These are phyloP conservation scores for Chalciporus sphaerocephalus DNA, from an alignment of 768 basidiomycete species.

Conservation along the genomic window DNA sequence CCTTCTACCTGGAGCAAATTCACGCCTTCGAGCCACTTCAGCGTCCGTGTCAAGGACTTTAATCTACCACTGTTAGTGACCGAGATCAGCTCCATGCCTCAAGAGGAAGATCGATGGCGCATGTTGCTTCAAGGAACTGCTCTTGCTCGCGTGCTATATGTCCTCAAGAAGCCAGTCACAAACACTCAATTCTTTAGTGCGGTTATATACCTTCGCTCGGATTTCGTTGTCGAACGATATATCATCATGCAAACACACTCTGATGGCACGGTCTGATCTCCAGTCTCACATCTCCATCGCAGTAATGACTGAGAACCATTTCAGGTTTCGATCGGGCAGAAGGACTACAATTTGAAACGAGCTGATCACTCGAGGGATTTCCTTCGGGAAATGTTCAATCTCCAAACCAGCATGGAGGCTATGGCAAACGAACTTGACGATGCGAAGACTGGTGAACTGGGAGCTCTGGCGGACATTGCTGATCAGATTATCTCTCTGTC, in stretches of 20 bases:
- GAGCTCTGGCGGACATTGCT: no score
- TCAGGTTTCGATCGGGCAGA: neutral
- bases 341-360: neutral
- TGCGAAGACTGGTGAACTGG: no score
- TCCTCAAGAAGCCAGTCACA: neutral
- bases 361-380: neutral
- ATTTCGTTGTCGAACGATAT: conserved; percentile 1
- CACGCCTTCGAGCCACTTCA: neutral
- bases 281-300: no score
- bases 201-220: conserved; percentile 1
- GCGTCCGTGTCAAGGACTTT: neutral
- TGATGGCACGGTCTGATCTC: no score
- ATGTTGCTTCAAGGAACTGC: conserved; percentile 7
- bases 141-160: neutral
- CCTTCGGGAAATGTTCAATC: neutral
- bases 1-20: neutral
- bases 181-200: neutral
- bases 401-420: neutral
- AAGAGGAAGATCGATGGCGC: neutral
- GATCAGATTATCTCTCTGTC: no score
- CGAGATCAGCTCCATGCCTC: neutral
- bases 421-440: neutral
- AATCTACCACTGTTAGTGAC: neutral
- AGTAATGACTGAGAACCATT: no score
- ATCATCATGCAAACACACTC: neutral